phyloP scores from a whole-genome alignment of 108 stramenopile genomes.

The Bacterosira constricta region DNA sequence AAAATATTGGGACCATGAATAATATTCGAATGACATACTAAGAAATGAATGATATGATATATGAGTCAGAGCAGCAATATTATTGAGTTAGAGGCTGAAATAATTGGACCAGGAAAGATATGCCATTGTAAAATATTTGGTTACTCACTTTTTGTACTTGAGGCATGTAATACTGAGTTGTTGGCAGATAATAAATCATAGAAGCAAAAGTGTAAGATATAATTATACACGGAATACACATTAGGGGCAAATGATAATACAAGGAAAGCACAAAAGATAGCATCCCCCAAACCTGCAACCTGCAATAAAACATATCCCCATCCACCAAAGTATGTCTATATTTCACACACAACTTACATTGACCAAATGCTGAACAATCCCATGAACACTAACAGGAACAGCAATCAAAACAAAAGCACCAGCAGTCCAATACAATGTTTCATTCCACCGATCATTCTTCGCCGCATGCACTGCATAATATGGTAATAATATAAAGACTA shows the following conservation, averaged over 20 bases:
- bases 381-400: slow-evolving; percentile 36
- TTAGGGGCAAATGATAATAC: too few relatives aligned
- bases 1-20: slow-evolving; percentile 82
- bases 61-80: too few relatives aligned
- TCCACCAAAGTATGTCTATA: background rate
- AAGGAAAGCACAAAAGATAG: background rate
- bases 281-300: background rate
- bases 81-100: too few relatives aligned
- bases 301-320: background rate
- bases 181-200: slow-evolving; percentile 46
- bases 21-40: slow-evolving; percentile 77
- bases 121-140: too few relatives aligned
- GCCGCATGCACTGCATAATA: slow-evolving; percentile 31
- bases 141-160: slow-evolving; percentile 61
- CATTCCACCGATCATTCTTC: slow-evolving; percentile 18
- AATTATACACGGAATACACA: too few relatives aligned
- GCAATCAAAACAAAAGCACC: slow-evolving; percentile 43
- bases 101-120: too few relatives aligned
- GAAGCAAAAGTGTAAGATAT: background rate
- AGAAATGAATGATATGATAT: background rate
- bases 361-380: slow-evolving; percentile 49
- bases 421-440: slow-evolving; percentile 36
- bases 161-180: slow-evolving; percentile 47
- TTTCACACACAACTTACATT: slow-evolving; percentile 21
- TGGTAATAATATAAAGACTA: slow-evolving; percentile 30